These are phyloP conservation scores for Trichoderma asperelloides DNA, from an alignment of 495 filamentous ascomycete species.

Conservation along the genomic window DNA sequence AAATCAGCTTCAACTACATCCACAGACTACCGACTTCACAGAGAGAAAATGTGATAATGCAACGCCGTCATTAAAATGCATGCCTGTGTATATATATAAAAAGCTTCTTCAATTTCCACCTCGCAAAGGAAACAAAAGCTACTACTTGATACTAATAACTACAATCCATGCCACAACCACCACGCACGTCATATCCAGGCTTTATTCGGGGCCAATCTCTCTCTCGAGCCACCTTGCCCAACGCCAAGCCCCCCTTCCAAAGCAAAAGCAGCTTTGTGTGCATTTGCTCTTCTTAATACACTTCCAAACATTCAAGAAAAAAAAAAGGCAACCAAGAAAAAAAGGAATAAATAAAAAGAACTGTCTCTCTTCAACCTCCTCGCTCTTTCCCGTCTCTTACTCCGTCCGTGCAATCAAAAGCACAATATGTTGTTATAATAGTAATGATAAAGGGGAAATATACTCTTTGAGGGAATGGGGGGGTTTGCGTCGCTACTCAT, in stretches of 20 bases:
- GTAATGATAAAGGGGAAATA: neutral
- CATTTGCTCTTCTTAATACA: neutral
- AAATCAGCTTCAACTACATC: too few relatives aligned
- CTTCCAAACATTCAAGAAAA: neutral
- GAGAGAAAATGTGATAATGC: neutral
- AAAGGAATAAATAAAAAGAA: neutral
- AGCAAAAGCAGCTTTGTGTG: neutral
- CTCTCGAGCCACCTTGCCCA: neutral
- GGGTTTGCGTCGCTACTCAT: conserved; percentile 3
- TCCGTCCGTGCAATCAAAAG: neutral
- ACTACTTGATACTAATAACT: too few relatives aligned
- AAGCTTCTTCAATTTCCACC: neutral
- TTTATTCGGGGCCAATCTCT: too few relatives aligned
- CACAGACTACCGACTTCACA: neutral
- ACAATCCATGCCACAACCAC: neutral
- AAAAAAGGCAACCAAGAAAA: neutral
- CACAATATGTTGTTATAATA: neutral
- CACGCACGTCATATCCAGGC: neutral
- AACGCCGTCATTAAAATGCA: neutral
- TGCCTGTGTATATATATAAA: neutral
- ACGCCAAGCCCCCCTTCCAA: neutral
- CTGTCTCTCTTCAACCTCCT: neutral
- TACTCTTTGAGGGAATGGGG: conserved; percentile 6
- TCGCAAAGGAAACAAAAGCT: neutral
- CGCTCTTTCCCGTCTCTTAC: neutral